A percentile compares a stretch with the other conserved stretches of the same genome.
phyloP scores from a whole-genome alignment of 1,284 basidiomycete species.

The Apiotrichum laibachii region DNA sequence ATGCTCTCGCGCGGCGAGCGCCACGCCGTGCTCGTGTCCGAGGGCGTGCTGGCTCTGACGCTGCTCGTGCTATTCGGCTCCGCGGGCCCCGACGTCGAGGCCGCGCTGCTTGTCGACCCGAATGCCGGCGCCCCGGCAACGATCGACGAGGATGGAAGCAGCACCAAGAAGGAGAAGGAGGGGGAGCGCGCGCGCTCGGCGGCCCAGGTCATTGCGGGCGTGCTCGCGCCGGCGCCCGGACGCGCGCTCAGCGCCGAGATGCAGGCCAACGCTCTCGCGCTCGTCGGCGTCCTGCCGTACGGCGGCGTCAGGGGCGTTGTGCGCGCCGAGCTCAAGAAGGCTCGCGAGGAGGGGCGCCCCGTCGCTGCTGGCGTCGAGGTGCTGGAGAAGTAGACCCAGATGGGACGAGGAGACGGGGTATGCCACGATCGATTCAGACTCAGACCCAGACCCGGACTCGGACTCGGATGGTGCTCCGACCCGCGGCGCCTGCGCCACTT shows the following conservation, averaged over 20 bases:
- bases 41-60: conserved; percentile 79
- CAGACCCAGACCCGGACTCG: no score
- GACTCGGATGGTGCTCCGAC: no score
- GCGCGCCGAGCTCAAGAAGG: neutral
- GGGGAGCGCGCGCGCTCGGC: conserved; percentile 1
- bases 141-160: neutral
- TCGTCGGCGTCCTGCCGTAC: conserved; percentile 4
- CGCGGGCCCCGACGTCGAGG: neutral
- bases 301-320: neutral
- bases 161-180: neutral
- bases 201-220: conserved; percentile 3
- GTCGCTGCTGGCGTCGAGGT: neutral
- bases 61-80: conserved; percentile 58
- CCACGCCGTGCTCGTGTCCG: conserved; percentile 82
- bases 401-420: no score
- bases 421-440: no score
- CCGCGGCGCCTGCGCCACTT: no score
- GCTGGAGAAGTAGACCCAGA: neutral
- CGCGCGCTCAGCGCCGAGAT: conserved; percentile 3
- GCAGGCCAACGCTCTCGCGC: conserved; percentile 15
- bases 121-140: neutral
- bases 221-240: conserved; percentile 9
- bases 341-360: conserved; percentile 1
- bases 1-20: conserved; percentile 73
- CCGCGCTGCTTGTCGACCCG: neutral